These are phyloP conservation scores for Diaporthe eres DNA, from an alignment of 2,329 filamentous ascomycete species.

Conservation along the genomic window DNA sequence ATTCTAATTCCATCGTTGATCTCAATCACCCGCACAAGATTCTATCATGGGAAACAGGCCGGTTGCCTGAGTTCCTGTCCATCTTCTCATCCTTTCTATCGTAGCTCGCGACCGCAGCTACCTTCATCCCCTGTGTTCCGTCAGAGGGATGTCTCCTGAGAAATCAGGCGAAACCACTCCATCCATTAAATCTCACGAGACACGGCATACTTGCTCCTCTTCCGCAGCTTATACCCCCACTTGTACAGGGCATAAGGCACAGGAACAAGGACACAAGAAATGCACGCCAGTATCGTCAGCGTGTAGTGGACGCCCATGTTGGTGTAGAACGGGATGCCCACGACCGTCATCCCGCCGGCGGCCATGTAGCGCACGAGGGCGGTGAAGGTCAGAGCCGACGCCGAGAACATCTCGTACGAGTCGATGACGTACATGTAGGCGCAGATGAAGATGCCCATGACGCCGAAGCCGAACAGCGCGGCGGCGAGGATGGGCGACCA, in stretches of 20 bases:
- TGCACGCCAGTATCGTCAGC: constrained; percentile 51
- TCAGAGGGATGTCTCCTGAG: fast-evolving
- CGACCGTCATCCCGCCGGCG: constrained; percentile 53
- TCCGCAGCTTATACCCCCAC: constrained; percentile 42
- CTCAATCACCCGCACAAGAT: no score
- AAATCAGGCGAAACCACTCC: neutral
- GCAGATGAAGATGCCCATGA: constrained; percentile 56
- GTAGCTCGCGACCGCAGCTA: no score
- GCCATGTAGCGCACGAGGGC: constrained; percentile 50
- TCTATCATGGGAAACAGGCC: no score
- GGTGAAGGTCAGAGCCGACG: constrained; percentile 52
- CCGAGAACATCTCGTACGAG: constrained; percentile 52
- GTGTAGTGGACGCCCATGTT: constrained; percentile 53
- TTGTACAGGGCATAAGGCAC: constrained; percentile 50
- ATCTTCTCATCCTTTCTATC: neutral
- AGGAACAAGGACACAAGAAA: constrained; percentile 48
- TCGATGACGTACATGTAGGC: constrained; percentile 56
- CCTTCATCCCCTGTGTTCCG: neutral
- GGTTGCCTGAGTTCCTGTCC: neutral
- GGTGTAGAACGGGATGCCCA: constrained; percentile 52
- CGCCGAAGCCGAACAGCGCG: constrained; percentile 59
- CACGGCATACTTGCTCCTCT: constrained; percentile 39
- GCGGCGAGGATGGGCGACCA: constrained; percentile 61
- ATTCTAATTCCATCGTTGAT: neutral
- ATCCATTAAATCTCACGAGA: constrained; percentile 32